A percentile compares a stretch with the other conserved stretches of the same genome.
Evolutionary conservation across 208 protist genomes (phyloP).

Genomic region (Acanthamoeba lenticulata): DNA sequence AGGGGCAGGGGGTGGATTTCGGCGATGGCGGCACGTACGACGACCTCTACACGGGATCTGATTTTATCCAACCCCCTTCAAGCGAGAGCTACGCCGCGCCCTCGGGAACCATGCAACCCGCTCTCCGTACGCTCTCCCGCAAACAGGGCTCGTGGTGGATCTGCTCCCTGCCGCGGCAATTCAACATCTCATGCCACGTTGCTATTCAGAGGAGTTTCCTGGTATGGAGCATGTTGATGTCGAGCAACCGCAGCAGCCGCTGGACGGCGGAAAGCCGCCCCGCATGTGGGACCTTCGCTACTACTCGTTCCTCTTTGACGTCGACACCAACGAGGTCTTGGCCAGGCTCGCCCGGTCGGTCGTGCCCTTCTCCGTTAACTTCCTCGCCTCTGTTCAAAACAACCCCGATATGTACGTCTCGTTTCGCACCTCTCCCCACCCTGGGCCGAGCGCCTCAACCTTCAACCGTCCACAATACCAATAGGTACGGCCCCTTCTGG

Average conservation of each 20-base stretch:
- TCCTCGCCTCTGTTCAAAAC: conserved; percentile 2
- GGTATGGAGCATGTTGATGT: background rate
- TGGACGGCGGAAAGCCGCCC: background rate
- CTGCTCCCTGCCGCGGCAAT: too few relatives aligned
- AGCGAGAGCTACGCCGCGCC: background rate
- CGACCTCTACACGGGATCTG: background rate
- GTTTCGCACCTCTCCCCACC: background rate
- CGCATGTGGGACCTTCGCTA: conserved; percentile 47
- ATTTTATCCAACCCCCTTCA: background rate
- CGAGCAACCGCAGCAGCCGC: background rate
- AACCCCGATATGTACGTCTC: conserved; percentile 68
- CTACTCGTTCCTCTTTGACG: conserved; percentile 54
- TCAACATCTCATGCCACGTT: background rate
- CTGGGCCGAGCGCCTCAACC: background rate
- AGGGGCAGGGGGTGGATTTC: background rate
- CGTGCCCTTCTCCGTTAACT: conserved; percentile 45
- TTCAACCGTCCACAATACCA: too few relatives aligned
- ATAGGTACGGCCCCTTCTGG: conserved; percentile 67
- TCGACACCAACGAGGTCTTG: conserved; percentile 59
- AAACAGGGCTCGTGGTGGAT: too few relatives aligned
- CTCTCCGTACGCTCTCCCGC: background rate
- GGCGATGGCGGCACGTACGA: background rate
- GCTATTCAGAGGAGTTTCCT: background rate
- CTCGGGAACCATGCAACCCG: background rate
- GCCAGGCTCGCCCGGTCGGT: background rate